These are phyloP conservation scores for Incumbomyces lentus DNA, from an alignment of 2,329 filamentous ascomycete species.

Conservation along the genomic window DNA sequence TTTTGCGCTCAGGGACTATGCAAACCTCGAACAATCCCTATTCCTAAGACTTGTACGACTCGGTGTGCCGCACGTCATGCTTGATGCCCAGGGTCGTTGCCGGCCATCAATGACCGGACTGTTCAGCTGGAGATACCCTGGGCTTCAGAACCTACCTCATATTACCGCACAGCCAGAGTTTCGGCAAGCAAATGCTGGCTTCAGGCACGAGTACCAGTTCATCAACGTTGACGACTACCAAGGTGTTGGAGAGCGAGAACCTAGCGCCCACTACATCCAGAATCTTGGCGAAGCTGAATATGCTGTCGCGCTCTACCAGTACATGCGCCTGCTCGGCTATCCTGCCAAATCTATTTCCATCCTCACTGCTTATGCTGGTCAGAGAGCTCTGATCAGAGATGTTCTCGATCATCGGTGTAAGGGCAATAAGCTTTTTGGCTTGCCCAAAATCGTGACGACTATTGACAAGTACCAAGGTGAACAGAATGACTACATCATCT, in stretches of 20 bases:
- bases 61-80: constrained; percentile 78
- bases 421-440: constrained; percentile 71
- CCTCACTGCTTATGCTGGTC: constrained; percentile 85
- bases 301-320: constrained; percentile 87
- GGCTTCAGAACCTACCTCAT: constrained; percentile 57
- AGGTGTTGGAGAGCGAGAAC: constrained; percentile 76
- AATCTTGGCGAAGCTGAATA: constrained; percentile 97
- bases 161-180: constrained; percentile 64
- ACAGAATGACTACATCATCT: constrained; percentile 96
- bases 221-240: constrained; percentile 93
- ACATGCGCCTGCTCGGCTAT: constrained; percentile 93
- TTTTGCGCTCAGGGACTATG: constrained; percentile 84
- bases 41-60: constrained; percentile 85
- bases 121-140: constrained; percentile 84
- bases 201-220: constrained; percentile 92
- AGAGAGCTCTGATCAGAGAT: constrained; percentile 77
- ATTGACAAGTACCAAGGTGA: constrained; percentile 99
- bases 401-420: constrained; percentile 76
- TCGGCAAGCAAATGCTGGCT: constrained; percentile 73
- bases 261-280: constrained; percentile 88
- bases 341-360: constrained; percentile 76
- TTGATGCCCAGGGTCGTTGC: constrained; percentile 89
- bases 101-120: constrained; percentile 77
- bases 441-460: constrained; percentile 82
- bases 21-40: constrained; percentile 89